Evolutionary conservation across 768 basidiomycete species (phyloP), one percentile per base, ranked within the genome.

Genomic region (Lactarius deliciosus): DNA sequence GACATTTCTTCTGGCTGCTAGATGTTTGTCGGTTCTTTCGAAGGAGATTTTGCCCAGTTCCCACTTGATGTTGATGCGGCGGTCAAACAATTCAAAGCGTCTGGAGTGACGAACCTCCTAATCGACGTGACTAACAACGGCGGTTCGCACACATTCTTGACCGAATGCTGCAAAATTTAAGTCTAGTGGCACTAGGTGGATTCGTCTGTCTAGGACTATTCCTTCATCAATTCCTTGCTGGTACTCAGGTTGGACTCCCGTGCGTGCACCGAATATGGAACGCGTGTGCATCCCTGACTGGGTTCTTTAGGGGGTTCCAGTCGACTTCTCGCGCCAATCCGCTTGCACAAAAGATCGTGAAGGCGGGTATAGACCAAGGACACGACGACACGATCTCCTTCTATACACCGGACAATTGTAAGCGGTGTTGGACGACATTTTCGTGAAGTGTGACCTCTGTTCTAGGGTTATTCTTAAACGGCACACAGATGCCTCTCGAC

Each of bases 1-100:
- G 30, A 13, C 59, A 60, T 54, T 56, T 57, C 61, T 45, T 69
- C 9, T 38, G 63, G 11, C 41, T 34, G 34, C 10, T 70, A 86
- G 83, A 85, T 86, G 81, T 86, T 83, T 68, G 80, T 86, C 4
- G 85, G 86, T 15, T 85, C 85, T 0, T 89, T 89, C 70, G 79
- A 75, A 28, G 79, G 68, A 3, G 79, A 86, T 70, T 85, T 82
- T 70, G 69, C 75, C 59, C 75, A 77, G 38, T 87, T 87, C 80
- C 85, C 85, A 73, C 66, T 72, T 0, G 85, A 87, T 68, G 78
- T 81, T 0, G 79, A 77, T 0, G 75, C 81, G 8, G 80, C 83
- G 1, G 73, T 86, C 65, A 70, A 70, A 1, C 71, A 78, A 4
- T 84, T 88, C 76, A 74, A 85, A 68, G 68, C 72, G 0, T 78